Base-by-base conservation (phyloP, 2,329 filamentous ascomycete species). In the Exophiala mesophila region DNA sequence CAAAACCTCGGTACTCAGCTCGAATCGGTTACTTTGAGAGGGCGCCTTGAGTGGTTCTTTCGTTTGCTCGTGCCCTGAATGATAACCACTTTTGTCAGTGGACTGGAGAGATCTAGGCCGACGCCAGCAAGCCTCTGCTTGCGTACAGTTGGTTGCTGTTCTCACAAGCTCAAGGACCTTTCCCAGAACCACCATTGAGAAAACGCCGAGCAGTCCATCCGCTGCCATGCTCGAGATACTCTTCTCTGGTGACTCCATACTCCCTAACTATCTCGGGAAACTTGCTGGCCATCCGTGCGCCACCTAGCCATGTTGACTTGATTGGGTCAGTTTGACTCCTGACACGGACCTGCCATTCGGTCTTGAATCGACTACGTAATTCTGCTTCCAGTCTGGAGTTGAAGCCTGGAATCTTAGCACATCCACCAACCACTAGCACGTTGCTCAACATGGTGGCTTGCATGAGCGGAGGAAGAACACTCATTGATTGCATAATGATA, bases 151-250 rank as follows among this genome's bases (percentile, higher is more conserved):
- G n/a, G n/a, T n/a, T n/a, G n/a, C n/a, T n/a, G n/a, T n/a, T n/a
- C n/a, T n/a, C n/a, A n/a, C n/a, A n/a, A 19, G 4, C 5, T 34
- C 32, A 34, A 4, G 32, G 17, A 8, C 32, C 32, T 19, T 34
- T 34, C n/a, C 32, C 32, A 18, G 32, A 34, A 7, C 32, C 32
- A 5, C 41, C 41, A 23, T 35, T 24, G 4, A 44, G 26, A 60
- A 94, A 92, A 58, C 78, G 86, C 56, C 79, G 81, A 19, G 78
- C 79, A 17, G 85, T 73, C 85, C 86, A 90, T 1, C 68, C 70
- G 41, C 76, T 78, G 6, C 92, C 92, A 58, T 88, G 68, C 63
- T 98, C 92, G 38, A 92, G 80, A 62, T 98, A 98, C 59, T 98
- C 88, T 48, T 85, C 77, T 60, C 85, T 87, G 0, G 86, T 92